Conservation (phyloP, 1,139 yeast species). For the Candida freyschussii region DNA sequence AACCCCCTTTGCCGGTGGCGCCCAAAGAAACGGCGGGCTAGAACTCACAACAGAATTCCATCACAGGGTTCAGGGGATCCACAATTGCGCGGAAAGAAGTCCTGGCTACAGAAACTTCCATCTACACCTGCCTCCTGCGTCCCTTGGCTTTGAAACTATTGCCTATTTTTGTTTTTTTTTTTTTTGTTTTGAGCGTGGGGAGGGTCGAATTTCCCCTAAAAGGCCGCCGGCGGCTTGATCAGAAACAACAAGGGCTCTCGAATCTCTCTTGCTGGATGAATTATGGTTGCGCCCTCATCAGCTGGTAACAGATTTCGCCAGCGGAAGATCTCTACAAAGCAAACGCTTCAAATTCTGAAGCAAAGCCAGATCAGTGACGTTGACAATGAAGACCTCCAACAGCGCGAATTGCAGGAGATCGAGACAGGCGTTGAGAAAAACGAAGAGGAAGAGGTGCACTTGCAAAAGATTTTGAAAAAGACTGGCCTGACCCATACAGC, state of each 20-base stretch:
- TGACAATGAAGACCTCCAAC: conserved; percentile 63
- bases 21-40: conserved; percentile 1
- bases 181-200: too few relatives aligned
- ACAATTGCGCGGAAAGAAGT: too few relatives aligned
- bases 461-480: conserved; percentile 64
- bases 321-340: conserved; percentile 34
- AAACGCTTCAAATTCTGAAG: conserved; percentile 72
- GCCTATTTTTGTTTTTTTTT: too few relatives aligned
- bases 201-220: too few relatives aligned
- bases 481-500: conserved; percentile 36
- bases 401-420: conserved; percentile 80
- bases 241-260: too few relatives aligned
- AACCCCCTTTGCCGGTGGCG: too few relatives aligned
- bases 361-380: conserved; percentile 78
- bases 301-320: conserved; percentile 27
- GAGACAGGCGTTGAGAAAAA: conserved; percentile 98
- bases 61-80: too few relatives aligned
- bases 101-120: too few relatives aligned
- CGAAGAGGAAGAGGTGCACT: conserved; percentile 95
- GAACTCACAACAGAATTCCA: background rate
- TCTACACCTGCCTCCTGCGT: too few relatives aligned
- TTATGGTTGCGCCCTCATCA: conserved; percentile 12
- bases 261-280: too few relatives aligned
- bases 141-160: too few relatives aligned
- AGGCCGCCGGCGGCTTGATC: too few relatives aligned